Percentiles rank a stretch among this genome's conserved stretches.
Conservation (phyloP, 805 yeast species). For the Metschnikowia sp. region DNA sequence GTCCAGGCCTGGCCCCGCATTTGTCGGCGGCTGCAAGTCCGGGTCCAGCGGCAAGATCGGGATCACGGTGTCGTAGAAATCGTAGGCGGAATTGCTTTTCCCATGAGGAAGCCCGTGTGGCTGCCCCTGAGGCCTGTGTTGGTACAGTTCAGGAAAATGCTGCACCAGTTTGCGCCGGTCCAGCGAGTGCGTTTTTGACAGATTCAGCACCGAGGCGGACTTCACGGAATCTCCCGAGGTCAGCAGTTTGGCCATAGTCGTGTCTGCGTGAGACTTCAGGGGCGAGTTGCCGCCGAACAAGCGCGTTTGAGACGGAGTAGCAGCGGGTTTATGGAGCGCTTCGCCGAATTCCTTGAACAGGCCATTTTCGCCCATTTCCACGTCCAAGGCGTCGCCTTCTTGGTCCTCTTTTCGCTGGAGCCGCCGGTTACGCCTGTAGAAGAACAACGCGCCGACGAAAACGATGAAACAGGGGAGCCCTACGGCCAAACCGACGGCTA, state of each 20-base stretch:
- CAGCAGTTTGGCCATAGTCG: slow-evolving; percentile 4
- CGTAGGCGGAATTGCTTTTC: slow-evolving; percentile 31
- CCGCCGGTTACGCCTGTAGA: slow-evolving; percentile 31
- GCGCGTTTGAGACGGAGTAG: neutral
- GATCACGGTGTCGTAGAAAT: slow-evolving; percentile 41
- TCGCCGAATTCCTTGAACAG: slow-evolving; percentile 36
- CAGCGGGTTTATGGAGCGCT: slow-evolving; percentile 29
- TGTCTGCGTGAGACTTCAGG: slow-evolving; percentile 1
- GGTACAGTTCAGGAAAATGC: neutral
- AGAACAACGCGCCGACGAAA: slow-evolving; percentile 19
- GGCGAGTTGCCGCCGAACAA: neutral
- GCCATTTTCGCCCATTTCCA: slow-evolving; percentile 36
- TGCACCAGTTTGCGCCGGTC: neutral
- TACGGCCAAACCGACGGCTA: slow-evolving; percentile 42
- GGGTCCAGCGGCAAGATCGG: slow-evolving; percentile 30
- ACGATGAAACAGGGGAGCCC: slow-evolving; percentile 38
- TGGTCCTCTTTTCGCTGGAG: slow-evolving; percentile 32
- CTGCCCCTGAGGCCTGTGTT: neutral
- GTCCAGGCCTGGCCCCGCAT: slow-evolving; percentile 1
- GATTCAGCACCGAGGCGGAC: neutral
- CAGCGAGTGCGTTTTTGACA: slow-evolving; percentile 4
- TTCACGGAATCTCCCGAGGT: neutral
- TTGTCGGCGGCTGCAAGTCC: slow-evolving; percentile 9
- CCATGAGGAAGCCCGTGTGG: slow-evolving; percentile 1
- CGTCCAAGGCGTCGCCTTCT: slow-evolving; percentile 26